A percentile compares a stretch with the other conserved stretches of the same genome.
These are phyloP conservation scores for Aspergillus sp. DNA, from an alignment of 2,329 filamentous ascomycete genomes.

Conservation along the genomic window DNA sequence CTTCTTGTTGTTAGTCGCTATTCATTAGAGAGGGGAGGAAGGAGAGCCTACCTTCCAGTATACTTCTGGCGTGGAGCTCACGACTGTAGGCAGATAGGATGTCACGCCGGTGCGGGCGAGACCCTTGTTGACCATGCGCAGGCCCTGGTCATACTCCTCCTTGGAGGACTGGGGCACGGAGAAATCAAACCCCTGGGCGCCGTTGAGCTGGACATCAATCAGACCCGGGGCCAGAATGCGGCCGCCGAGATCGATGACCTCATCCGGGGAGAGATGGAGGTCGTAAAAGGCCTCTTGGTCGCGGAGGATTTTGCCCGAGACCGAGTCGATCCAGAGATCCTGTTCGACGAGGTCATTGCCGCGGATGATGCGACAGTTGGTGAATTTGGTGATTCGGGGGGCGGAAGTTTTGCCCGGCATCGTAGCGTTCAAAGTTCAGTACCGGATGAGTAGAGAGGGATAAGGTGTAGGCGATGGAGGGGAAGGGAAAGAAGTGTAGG, in stretches of 20 bases:
- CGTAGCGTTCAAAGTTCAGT: too few relatives aligned
- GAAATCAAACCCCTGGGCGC: constrained; percentile 90
- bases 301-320: constrained; percentile 76
- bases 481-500: neutral
- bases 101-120: constrained; percentile 80
- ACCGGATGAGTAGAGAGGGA: constrained; percentile 19
- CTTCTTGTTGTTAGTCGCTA: constrained; percentile 11
- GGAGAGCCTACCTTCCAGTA: constrained; percentile 64
- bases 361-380: constrained; percentile 77
- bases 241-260: constrained; percentile 74
- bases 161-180: constrained; percentile 68
- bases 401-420: constrained; percentile 36
- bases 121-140: constrained; percentile 67
- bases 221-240: constrained; percentile 82
- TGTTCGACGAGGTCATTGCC: constrained; percentile 65
- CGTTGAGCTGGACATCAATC: constrained; percentile 90
- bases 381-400: constrained; percentile 73
- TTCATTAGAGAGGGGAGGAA: too few relatives aligned
- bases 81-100: constrained; percentile 77
- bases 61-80: constrained; percentile 72
- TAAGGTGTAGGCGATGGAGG: neutral
- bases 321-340: constrained; percentile 85
- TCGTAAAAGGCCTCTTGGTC: constrained; percentile 60
- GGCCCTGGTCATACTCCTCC: constrained; percentile 67
- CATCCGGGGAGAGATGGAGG: constrained; percentile 57